Base-by-base conservation (phyloP, 2,329 filamentous ascomycete genomes). In the Pyrenophora tritici-repentis region DNA sequence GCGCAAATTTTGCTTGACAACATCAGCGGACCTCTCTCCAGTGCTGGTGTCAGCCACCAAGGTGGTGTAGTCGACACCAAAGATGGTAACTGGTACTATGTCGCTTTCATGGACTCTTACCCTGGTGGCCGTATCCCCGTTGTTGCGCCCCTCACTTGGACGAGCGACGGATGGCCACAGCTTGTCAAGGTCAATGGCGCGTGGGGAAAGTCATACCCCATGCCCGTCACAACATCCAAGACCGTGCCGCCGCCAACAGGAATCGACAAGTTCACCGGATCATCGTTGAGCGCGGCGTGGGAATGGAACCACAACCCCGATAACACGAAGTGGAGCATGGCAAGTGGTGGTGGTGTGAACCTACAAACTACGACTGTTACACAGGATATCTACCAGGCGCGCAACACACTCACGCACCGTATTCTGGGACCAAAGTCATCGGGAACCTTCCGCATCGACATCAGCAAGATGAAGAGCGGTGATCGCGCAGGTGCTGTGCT, bases 241-340 rank as follows among this genome's bases (percentile, higher is more conserved):
- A 68, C 58, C 1, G 65, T 75, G 1, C 62, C 67, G 2, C 45
- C 58, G 3, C 64, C 68, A 31, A 68, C 71, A 0, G 75, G 79
- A 13, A 76, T 73, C 0, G 81, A 85, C 51, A 65, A 51, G 0
- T 85, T 85, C 55, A 41, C 55, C 0, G 79, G 77, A 0, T 60
- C 68, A 0, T 55, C 67, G 0, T 71, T 85, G 1, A 65, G 72
- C 6, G 73, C 75, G 0, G 70, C 77, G 2, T 86, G 81, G 80
- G 83, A 86, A 63, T 86, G 83, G 82, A 86, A 86, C 60, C 83
- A 85, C 57, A 85, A 85, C 63, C 83, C 83, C 0, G 81, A 85
- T 47, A 73, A 67, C 1, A 70, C 65, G 8, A 78, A 76, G 7
- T 85, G 69, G 59, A 64, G 60, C 1, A 71, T 83, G 9, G 65